Base-by-base conservation (phyloP, 176 grass and related monocot species). In the Oryza meyeriana region DNA sequence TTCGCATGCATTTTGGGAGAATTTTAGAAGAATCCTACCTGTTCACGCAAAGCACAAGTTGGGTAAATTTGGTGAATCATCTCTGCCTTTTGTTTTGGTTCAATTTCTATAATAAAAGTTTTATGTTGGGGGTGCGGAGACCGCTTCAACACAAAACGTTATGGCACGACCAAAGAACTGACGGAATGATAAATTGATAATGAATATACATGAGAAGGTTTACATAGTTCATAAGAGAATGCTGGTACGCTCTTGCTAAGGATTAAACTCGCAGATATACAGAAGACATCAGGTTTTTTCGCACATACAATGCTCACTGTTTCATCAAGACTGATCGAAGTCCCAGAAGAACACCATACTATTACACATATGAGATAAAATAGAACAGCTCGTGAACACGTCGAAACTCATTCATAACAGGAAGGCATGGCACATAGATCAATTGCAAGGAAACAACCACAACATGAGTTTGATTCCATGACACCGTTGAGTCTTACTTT, bases 221-320 rank as follows among this genome's bases (percentile, higher is more conserved):
- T 76, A 84, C 81, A 74, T 86, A 12, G 42, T 52, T 63, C 32
- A 10, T 55, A 36, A 78, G 36, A 20, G 17, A 76, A 86, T 81
- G 61, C 6, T 20, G 66, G 10, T 58, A 24, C 32, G 36, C 50
- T 86, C 79, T 36, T 0, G n/a, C 67, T 32, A 90, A 44, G 39
- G 35, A 82, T 62, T 41, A 69, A 63, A 86, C 67, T 74, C 74
- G 38, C 25, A 48, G 31, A 86, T 83, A 63, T 90, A 90, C 84
- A 82, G 8, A 38, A 69, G 36, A 86, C 31, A 30, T 33, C 52
- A 40, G 24, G 50, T 70, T 10, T 70, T 10, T 50, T 24, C 17
- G 4, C 73, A 77, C 61, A 26, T 31, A 33, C 28, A 73, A 27
- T 32, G 42, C 22, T 72, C 72, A 73, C 61, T 74, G 30, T 55